phyloP scores from a whole-genome alignment of 257 asterid species.

The Primulina huaijiensis region DNA sequence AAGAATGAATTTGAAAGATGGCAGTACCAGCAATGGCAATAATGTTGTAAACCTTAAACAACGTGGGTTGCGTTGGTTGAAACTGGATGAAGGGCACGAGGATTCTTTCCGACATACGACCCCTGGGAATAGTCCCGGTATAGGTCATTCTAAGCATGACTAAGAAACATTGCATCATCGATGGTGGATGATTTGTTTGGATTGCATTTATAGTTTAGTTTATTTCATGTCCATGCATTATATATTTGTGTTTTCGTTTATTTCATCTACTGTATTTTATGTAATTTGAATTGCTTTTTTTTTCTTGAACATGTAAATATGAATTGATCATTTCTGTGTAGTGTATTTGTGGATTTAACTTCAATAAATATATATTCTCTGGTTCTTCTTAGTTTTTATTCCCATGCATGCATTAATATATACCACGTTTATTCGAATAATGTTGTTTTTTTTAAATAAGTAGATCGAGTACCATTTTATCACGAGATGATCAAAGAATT shows the following conservation, averaged over 20 bases:
- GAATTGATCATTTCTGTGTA: background rate
- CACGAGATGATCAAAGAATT: no score
- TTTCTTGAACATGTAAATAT: background rate
- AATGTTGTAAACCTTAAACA: constrained; percentile 1
- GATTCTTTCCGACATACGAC: constrained; percentile 57
- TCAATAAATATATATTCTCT: background rate
- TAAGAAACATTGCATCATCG: constrained; percentile 3
- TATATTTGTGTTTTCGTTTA: constrained; percentile 8
- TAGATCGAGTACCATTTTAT: no score
- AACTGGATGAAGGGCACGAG: constrained; percentile 32
- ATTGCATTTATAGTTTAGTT: background rate
- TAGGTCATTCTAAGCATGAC: constrained; percentile 70
- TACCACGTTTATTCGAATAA: no score
- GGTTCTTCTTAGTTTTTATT: background rate
- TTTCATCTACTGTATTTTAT: background rate
- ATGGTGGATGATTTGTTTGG: constrained; percentile 1
- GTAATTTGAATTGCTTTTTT: constrained; percentile 7
- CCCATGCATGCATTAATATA: no score
- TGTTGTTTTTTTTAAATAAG: no score
- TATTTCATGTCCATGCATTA: background rate
- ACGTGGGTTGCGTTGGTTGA: constrained; percentile 11
- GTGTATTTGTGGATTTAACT: background rate
- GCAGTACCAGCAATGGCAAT: background rate
- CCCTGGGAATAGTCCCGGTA: constrained; percentile 78
- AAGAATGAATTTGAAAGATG: background rate